These are phyloP conservation scores for Daldinia eschscholtzii DNA, from an alignment of 2,329 filamentous ascomycete genomes.

Conservation along the genomic window DNA sequence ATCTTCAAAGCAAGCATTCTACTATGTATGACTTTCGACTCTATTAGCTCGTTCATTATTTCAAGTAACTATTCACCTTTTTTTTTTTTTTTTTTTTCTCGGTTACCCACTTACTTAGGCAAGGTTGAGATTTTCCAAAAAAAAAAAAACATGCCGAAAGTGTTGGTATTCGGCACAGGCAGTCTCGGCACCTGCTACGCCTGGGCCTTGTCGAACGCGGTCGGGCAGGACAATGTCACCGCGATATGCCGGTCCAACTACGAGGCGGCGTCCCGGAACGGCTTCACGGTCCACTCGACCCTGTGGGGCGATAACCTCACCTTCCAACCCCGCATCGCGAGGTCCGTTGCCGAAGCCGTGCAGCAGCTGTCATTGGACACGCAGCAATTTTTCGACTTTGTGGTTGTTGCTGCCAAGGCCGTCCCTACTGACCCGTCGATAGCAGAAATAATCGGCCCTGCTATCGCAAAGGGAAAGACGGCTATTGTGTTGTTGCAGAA, in stretches of 20 bases:
- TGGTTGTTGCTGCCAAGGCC: conserved; percentile 49
- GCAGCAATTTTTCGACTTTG: conserved; percentile 47
- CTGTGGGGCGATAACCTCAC: conserved; percentile 50
- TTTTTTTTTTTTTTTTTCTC: too few species aligned
- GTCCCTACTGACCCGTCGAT: conserved; percentile 46
- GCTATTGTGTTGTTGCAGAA: conserved; percentile 70
- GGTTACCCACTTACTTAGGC: background rate
- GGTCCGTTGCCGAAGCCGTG: conserved; percentile 51
- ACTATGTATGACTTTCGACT: background rate
- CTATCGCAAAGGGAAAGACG: conserved; percentile 52
- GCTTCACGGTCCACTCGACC: conserved; percentile 51
- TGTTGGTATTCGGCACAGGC: conserved; percentile 54
- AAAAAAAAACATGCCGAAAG: conserved; percentile 45
- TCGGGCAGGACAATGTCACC: conserved; percentile 47
- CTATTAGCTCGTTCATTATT: too few species aligned
- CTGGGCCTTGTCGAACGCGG: conserved; percentile 49
- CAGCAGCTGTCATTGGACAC: background rate
- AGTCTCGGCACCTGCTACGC: conserved; percentile 52
- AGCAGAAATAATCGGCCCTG: conserved; percentile 49
- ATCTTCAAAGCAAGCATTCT: background rate
- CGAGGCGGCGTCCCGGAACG: conserved; percentile 45
- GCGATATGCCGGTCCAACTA: conserved; percentile 53
- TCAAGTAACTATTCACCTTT: background rate
- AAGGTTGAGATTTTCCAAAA: background rate
- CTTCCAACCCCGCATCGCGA: conserved; percentile 47